Evolutionary conservation across 441 rosid genomes (phyloP).

Genomic region (Eugenia klotzschiana): DNA sequence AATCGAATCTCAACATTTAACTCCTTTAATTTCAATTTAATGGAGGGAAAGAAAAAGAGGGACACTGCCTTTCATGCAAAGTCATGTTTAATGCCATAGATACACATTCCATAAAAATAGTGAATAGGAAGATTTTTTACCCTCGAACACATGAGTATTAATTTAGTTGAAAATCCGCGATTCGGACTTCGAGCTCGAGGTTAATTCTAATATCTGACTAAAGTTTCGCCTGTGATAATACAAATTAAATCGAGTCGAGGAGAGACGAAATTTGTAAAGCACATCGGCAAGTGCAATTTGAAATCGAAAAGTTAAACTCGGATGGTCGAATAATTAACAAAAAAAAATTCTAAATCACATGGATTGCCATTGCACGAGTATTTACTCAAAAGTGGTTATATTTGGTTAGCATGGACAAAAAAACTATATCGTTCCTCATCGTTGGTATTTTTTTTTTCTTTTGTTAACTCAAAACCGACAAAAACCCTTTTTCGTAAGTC

Average conservation of each 20-base stretch:
- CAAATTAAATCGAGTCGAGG: background rate
- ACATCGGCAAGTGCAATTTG: fast-evolving
- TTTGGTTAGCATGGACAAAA: too few relatives aligned
- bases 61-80: background rate
- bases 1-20: background rate
- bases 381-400: background rate
- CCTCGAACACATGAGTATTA: background rate
- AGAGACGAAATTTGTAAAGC: background rate
- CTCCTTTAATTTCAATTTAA: background rate
- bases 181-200: fast-evolving
- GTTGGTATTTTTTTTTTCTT: background rate
- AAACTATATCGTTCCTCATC: background rate
- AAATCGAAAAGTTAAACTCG: background rate
- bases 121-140: background rate
- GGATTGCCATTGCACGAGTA: fast-evolving
- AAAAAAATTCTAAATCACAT: background rate
- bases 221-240: background rate
- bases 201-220: background rate
- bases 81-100: background rate
- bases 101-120: background rate
- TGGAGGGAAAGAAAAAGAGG: background rate
- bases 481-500: background rate
- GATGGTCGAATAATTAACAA: fast-evolving
- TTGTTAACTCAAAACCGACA: background rate
- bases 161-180: too few relatives aligned